phyloP scores from a whole-genome alignment of 768 basidiomycete genomes.

The Mycena maculata region DNA sequence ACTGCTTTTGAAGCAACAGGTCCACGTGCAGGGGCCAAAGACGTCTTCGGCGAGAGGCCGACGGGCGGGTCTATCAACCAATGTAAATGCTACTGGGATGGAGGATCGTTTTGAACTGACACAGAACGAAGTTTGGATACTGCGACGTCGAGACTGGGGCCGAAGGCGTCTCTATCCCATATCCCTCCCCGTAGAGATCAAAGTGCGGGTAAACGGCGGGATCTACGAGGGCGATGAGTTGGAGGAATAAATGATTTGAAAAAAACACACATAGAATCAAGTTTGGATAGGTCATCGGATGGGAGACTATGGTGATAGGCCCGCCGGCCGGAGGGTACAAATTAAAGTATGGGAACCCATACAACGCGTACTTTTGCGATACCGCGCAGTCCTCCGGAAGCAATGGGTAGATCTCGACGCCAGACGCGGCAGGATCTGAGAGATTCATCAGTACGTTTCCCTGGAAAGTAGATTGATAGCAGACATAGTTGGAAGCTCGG shows the following conservation, averaged over 20 bases:
- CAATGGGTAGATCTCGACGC: not conserved
- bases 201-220: slow-evolving; percentile 48
- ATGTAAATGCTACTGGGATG: too few relatives aligned
- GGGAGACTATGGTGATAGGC: not conserved
- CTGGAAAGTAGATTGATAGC: not conserved
- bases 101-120: too few relatives aligned
- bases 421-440: too few relatives aligned
- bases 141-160: too few relatives aligned
- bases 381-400: not conserved
- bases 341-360: slow-evolving; percentile 3
- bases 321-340: not conserved
- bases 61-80: too few relatives aligned
- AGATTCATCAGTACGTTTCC: not conserved
- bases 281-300: slow-evolving; percentile 32
- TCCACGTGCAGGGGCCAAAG: too few relatives aligned
- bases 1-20: too few relatives aligned
- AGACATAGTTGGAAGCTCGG: slow-evolving; percentile 7
- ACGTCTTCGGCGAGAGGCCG: too few relatives aligned
- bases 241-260: not conserved
- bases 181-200: slow-evolving; percentile 44
- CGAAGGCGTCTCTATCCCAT: too few relatives aligned
- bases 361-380: not conserved
- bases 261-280: slow-evolving; percentile 10
- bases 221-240: slow-evolving; percentile 33
- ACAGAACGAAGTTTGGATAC: not conserved